Conservation (phyloP, 768 basidiomycete species). For the Mycena kentingensis region DNA sequence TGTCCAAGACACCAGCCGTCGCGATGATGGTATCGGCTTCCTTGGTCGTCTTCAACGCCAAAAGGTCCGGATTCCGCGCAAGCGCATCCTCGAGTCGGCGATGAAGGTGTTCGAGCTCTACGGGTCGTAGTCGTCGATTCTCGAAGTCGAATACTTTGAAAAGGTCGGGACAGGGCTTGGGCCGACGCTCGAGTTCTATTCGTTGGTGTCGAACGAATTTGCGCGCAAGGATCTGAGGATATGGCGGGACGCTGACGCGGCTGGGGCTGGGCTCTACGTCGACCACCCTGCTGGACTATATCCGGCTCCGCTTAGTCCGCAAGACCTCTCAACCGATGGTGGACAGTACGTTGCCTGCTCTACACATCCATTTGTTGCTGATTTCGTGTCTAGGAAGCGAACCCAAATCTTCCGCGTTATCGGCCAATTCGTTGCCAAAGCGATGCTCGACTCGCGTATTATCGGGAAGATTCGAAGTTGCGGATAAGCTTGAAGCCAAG, state of each 20-base stretch:
- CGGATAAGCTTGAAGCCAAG: too few species aligned
- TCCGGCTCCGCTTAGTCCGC: conserved; percentile 77
- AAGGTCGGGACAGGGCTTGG: conserved; percentile 98
- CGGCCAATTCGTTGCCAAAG: conserved; percentile 96
- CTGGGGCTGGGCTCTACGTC: conserved; percentile 68
- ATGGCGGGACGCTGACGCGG: conserved; percentile 85
- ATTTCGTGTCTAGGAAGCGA: conserved; percentile 58
- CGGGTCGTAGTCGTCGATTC: conserved; percentile 87
- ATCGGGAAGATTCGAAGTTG: too few species aligned
- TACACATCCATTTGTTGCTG: background rate
- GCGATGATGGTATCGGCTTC: conserved; percentile 91
- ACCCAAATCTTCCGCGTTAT: conserved; percentile 87
- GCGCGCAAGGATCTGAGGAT: conserved; percentile 84
- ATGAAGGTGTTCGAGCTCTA: conserved; percentile 97
- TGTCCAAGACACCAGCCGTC: conserved; percentile 73
- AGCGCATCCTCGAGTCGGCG: conserved; percentile 92
- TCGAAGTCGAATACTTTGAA: conserved; percentile 98
- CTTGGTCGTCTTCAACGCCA: conserved; percentile 91
- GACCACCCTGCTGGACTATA: conserved; percentile 84
- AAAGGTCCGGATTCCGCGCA: conserved; percentile 95
- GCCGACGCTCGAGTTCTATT: conserved; percentile 97
- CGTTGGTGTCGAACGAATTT: conserved; percentile 95
- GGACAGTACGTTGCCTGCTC: conserved; percentile 59
- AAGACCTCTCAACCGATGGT: conserved; percentile 70
- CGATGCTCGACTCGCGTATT: conserved; percentile 94